These are phyloP conservation scores for Boletus rex-veris DNA, from an alignment of 768 basidiomycete species.

Conservation along the genomic window DNA sequence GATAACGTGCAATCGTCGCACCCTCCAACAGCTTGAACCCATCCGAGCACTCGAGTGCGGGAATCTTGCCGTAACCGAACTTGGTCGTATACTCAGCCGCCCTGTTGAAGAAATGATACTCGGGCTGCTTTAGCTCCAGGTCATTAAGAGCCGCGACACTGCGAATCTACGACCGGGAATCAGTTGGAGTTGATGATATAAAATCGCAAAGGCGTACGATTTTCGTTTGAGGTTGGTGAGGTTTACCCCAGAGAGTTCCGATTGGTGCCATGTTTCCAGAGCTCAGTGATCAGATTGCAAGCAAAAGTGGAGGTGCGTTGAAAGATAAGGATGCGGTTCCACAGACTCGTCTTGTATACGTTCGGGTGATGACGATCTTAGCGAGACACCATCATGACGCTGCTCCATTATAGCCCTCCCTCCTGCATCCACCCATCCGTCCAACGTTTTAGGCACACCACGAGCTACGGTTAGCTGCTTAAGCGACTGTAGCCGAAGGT, in stretches of 20 bases:
- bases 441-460: not conserved
- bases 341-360: not conserved
- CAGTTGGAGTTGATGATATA: not conserved
- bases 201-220: conserved; percentile 2
- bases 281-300: not conserved
- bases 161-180: conserved; percentile 6
- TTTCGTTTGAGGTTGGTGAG: conserved; percentile 16
- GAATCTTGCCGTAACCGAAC: conserved; percentile 19
- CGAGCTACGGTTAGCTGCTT: no score
- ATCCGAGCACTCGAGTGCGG: conserved; percentile 14
- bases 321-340: not conserved
- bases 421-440: no score
- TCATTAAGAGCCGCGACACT: conserved; percentile 16
- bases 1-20: conserved; percentile 15
- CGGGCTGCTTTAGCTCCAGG: conserved; percentile 6
- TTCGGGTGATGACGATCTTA: no score
- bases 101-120: conserved; percentile 7
- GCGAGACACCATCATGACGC: no score
- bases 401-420: no score
- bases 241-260: conserved; percentile 16
- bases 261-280: conserved; percentile 10
- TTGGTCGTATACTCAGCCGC: conserved; percentile 10
- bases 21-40: conserved; percentile 20
- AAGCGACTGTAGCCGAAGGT: no score
- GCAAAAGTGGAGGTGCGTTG: not conserved